Base-by-base conservation (phyloP, 1,284 basidiomycete species). In the Anthracocystis walkeri region DNA sequence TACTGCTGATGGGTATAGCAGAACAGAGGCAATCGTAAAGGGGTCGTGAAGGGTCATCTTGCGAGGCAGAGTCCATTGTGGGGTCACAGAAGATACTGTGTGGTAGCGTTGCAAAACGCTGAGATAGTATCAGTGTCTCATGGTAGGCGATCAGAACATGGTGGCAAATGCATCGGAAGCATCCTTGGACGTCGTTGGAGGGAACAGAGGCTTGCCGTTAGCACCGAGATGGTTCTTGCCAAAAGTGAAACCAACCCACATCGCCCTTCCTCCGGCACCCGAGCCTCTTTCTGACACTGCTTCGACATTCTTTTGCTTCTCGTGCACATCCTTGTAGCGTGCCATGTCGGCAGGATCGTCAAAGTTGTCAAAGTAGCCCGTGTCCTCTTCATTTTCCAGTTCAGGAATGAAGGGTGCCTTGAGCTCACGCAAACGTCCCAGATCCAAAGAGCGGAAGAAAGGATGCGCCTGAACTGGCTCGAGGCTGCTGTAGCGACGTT, bases 301-400 rank as follows among this genome's bases (percentile, higher is more conserved):
- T 55, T 97, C 96, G 45, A 99, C 95, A 85, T 97, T 95, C 81
- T 88, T 89, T 87, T 97, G 95, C 87, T 99, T 99, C 87, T 98
- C 97, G 86, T 93, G 91, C 7, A 99, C 97, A 86, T 99, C 97
- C 38, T 87, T 86, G 79, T 87, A 87, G 87, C 99, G 98, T 52
- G 94, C 95, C 95, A 99, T 97, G 85, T 99, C 97, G 77, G 95
- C 94, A 7, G 70, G 88, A 25, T 90, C 92, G 27, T 91, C 92
- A 86, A 98, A 99, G 85, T 97, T 95, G 86, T 99, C 97, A 88
- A 98, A 99, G 87, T 99, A 99, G 12, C 95, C 96, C 1, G 95
- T 95, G 85, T 85, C 97, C 66, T 93, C 89, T 80, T 99, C 97
- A 21, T 91, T 93, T 83, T 98, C 95, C 40, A 99, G 90, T 11